Conservation (phyloP, 2,329 filamentous ascomycete genomes). For the Aspergillus melleus region DNA sequence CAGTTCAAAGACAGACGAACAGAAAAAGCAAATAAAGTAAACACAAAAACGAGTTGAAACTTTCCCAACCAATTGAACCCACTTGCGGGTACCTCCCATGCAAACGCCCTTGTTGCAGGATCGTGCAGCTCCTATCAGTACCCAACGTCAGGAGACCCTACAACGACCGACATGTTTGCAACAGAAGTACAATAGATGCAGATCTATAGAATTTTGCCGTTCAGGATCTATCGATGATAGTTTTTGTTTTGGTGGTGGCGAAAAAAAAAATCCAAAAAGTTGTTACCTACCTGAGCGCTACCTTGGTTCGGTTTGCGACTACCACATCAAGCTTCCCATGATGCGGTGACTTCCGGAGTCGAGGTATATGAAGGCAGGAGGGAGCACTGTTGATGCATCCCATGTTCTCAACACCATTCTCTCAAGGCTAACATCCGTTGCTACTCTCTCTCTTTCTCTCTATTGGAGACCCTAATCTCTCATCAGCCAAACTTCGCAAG, state of each 20-base stretch:
- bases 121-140: constrained; percentile 12
- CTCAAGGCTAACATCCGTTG: not conserved
- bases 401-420: not conserved
- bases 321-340: not conserved
- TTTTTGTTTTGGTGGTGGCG: constrained; percentile 12
- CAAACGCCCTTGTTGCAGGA: constrained; percentile 9
- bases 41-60: not conserved
- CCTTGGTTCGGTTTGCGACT: not conserved
- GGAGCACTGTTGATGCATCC: not conserved
- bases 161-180: not conserved
- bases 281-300: not conserved
- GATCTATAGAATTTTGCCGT: constrained; percentile 6
- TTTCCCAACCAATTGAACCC: not conserved
- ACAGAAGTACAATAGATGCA: constrained; percentile 1
- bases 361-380: not conserved
- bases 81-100: constrained; percentile 3
- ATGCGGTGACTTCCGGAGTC: not conserved
- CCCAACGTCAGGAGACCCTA: constrained; percentile 7
- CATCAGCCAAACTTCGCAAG: no score
- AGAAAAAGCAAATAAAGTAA: constrained; percentile 2
- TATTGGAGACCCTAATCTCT: not conserved
- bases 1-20: not conserved
- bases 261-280: constrained; percentile 4
- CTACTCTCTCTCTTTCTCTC: not conserved
- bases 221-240: constrained; percentile 11